Evolutionary conservation across 495 filamentous ascomycete species (phyloP).

Genomic region (Monascus purpureus): DNA sequence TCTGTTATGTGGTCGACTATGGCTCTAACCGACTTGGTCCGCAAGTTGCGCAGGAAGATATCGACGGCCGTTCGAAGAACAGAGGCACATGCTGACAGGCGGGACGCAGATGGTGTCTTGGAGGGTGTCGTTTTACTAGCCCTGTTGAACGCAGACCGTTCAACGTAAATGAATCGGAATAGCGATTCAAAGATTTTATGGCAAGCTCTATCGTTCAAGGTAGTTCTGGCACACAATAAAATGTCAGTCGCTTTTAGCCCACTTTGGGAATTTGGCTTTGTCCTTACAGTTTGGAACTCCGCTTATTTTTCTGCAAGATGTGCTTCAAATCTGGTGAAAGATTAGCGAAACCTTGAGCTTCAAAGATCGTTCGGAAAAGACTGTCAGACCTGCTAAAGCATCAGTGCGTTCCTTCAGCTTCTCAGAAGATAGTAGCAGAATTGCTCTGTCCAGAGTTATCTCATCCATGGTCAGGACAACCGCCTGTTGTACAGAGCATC

Average conservation of each 20-base stretch:
- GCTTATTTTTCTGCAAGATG: conserved; percentile 46
- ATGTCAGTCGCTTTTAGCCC: conserved; percentile 6
- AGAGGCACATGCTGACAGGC: conserved; percentile 57
- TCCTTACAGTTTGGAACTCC: conserved; percentile 42
- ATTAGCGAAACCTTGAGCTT: conserved; percentile 6
- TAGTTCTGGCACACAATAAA: conserved; percentile 19
- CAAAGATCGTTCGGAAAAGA: conserved; percentile 1
- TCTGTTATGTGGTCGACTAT: conserved; percentile 72
- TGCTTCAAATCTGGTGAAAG: conserved; percentile 41
- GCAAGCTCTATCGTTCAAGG: conserved; percentile 59
- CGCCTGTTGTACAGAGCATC: neutral
- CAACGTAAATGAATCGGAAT: conserved; percentile 51
- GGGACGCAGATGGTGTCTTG: conserved; percentile 31
- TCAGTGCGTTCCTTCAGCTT: conserved; percentile 36
- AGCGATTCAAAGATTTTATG: conserved; percentile 71
- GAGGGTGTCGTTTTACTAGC: conserved; percentile 31
- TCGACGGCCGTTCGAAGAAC: conserved; percentile 58
- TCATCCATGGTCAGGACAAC: conserved; percentile 19
- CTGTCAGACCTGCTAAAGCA: conserved; percentile 35
- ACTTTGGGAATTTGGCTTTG: neutral
- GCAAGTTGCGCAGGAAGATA: conserved; percentile 51
- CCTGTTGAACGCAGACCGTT: conserved; percentile 49
- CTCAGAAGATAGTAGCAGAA: conserved; percentile 34
- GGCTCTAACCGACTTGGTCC: conserved; percentile 59
- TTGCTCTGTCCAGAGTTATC: conserved; percentile 24